phyloP scores from a whole-genome alignment of 1,284 basidiomycete species.

The Cystobasidiaceae sp. region DNA sequence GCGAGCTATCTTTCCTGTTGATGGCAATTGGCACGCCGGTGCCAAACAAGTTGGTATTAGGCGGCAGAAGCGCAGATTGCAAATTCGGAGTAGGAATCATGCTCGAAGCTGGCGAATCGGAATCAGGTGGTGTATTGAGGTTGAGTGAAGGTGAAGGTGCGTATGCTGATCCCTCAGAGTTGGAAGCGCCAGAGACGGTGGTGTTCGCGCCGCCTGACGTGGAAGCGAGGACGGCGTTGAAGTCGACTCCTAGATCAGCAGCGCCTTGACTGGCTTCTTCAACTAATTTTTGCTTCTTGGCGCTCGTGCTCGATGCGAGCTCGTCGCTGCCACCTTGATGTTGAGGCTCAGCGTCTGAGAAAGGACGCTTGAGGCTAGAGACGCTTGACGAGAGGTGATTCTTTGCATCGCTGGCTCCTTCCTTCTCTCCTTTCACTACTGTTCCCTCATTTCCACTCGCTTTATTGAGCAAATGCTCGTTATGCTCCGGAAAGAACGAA shows the following conservation, averaged over 20 bases:
- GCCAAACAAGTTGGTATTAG: too few relatives aligned
- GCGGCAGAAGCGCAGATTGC: conserved; percentile 11
- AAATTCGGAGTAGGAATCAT: conserved; percentile 20
- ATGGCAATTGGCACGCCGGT: too few relatives aligned
- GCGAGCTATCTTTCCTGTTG: too few relatives aligned
- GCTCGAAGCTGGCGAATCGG: conserved; percentile 22
- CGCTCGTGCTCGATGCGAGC: too few relatives aligned
- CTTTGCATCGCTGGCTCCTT: background rate
- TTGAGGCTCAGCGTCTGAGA: conserved; percentile 1
- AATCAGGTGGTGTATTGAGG: conserved; percentile 21
- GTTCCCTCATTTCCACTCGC: too few relatives aligned
- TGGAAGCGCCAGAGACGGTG: background rate
- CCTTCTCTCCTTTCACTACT: too few relatives aligned
- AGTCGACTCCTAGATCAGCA: too few relatives aligned
- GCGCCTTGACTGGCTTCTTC: too few relatives aligned
- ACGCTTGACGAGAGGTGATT: background rate
- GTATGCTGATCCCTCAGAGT: conserved; percentile 6
- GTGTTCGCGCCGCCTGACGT: background rate
- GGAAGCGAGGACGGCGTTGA: too few relatives aligned
- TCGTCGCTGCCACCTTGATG: background rate
- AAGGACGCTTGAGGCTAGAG: conserved; percentile 17
- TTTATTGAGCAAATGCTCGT: background rate
- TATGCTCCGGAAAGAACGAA: conserved; percentile 19
- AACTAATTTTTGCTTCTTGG: too few relatives aligned
- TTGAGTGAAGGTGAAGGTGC: conserved; percentile 7